Conservation (phyloP, 192 early-diverging fungal species). For the Chytriomyces hyalinus region DNA sequence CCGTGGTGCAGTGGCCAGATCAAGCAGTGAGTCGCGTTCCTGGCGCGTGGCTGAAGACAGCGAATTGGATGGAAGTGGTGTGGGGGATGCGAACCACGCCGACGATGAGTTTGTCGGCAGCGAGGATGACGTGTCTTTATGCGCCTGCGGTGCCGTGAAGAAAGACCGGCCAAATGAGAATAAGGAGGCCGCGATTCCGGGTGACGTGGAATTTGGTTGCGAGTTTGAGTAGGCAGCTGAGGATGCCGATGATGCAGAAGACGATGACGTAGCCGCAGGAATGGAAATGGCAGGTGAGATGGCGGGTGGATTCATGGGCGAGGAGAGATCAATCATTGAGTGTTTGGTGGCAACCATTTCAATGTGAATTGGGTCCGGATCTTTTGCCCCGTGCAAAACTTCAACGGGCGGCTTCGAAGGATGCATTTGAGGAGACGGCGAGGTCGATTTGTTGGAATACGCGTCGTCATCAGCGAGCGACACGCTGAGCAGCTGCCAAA, state of each 20-base stretch:
- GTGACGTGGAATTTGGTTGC: neutral
- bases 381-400: no score
- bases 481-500: slow-evolving; percentile 9
- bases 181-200: neutral
- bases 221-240: neutral
- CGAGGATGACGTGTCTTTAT: neutral
- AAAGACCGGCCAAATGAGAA: slow-evolving; percentile 15
- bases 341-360: slow-evolving; percentile 24
- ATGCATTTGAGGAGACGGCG: no score
- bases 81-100: neutral
- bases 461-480: slow-evolving; percentile 17
- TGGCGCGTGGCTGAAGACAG: slow-evolving; percentile 7
- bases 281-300: neutral
- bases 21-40: slow-evolving; percentile 12
- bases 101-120: neutral
- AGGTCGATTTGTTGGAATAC: neutral
- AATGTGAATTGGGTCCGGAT: slow-evolving; percentile 27
- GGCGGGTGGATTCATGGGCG: neutral
- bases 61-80: neutral
- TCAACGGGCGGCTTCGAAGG: no score
- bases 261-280: neutral
- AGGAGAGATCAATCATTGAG: slow-evolving; percentile 22
- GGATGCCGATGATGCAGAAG: neutral
- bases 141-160: neutral
- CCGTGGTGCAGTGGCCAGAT: neutral